These are phyloP conservation scores for Oryza glaberrima DNA, from an alignment of 176 grass and related monocot species.

Conservation along the genomic window DNA sequence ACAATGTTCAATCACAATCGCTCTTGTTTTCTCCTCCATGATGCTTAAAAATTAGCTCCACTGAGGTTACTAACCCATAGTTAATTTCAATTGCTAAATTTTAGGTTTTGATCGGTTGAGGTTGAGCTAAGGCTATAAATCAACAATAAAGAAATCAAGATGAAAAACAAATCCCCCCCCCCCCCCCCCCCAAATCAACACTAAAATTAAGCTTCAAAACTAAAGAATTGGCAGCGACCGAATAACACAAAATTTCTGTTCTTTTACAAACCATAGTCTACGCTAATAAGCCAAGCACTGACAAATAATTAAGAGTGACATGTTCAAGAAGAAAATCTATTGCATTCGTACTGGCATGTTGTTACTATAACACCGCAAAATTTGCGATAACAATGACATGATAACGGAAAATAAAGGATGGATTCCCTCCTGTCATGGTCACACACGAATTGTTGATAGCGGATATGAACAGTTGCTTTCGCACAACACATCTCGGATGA, in stretches of 20 bases:
- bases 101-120: too few relatives aligned
- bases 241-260: too few relatives aligned
- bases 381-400: background rate
- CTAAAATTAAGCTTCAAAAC: too few relatives aligned
- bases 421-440: slow-evolving; percentile 12
- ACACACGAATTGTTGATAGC: background rate
- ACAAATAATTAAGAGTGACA: background rate
- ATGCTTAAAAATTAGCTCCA: background rate
- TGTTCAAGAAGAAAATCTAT: background rate
- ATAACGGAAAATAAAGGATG: background rate
- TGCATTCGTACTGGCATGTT: background rate
- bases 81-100: background rate
- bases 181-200: too few relatives aligned
- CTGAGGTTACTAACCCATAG: background rate
- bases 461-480: background rate
- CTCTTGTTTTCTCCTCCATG: background rate
- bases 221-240: too few relatives aligned
- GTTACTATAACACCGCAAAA: background rate
- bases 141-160: too few relatives aligned
- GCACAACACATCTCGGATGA: background rate
- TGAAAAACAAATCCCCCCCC: too few relatives aligned
- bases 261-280: background rate
- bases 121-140: too few relatives aligned
- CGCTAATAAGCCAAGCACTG: background rate
- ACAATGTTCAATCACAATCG: too few relatives aligned